Base-by-base conservation (phyloP, 2,329 filamentous ascomycete species). In the Talaromyces sp. region DNA sequence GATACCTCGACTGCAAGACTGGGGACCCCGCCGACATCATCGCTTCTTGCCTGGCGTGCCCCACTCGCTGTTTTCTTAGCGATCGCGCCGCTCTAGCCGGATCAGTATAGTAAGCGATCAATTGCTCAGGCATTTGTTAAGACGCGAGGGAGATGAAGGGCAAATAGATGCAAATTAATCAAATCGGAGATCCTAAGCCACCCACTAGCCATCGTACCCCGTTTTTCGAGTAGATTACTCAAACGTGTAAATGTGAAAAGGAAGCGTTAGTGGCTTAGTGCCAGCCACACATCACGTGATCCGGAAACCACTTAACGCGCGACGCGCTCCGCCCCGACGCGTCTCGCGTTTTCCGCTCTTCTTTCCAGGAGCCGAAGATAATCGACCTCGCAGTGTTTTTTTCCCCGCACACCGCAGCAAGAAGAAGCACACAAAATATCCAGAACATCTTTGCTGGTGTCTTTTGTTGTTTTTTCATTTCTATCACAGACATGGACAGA, bases 401-500 rank as follows among this genome's bases (percentile, higher is more conserved):
- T 30, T 30, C 52, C 30, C 55, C 53, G 27, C n/a, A 25, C 36
- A 54, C 17, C 19, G 42, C 61, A 63, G 60, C 63, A 63, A 55
- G 58, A 58, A 64, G 59, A 52, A 61, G 44, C 3, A 39, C 36
- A 39, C 2, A 36, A 25, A 44, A 62, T 64, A 67, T 28, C 58
- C 44, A 22, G 10, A 51, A 5, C 44, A 51, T 51, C 6, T 13
- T 25, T 51, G 19, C 19, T 25, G 44, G 25, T 53, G 49, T n/a
- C 3, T 53, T 53, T 30, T 27, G 49, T 53, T 30, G 17, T 17
- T 22, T 55, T 36, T 25, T 11, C 25, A 11, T 1, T 11, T 8
- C 9, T 13, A 53, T 39, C 39, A 32, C 36, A 65, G 67, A 67
- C 67, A 96, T 96, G 91, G 93, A 99, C 83, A 85, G 88, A 71